Base-by-base conservation (phyloP, 495 filamentous ascomycete genomes). In the Viridothelium virens region DNA sequence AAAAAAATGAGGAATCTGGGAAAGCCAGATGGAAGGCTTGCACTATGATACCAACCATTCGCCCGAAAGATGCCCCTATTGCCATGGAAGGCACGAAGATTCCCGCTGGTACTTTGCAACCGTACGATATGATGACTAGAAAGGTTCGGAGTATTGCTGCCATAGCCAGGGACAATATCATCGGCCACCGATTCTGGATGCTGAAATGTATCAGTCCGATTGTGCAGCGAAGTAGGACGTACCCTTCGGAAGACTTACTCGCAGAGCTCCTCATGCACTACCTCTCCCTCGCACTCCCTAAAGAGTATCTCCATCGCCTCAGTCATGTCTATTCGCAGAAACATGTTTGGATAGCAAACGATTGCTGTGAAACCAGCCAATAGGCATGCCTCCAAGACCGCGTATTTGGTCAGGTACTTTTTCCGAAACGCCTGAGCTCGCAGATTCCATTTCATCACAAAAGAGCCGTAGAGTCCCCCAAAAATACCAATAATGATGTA, bases 71-170 rank as follows among this genome's bases (percentile, higher is more conserved):
- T 10, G 94, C 94, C 0, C 94, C 94, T 65, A 98, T 86, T 31
- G 94, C 94, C 94, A 98, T 98, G 3, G 92, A 97, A 6, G 94
- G 94, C 16, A 97, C 92, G 72, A 97, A 97, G 61, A 97, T 97
- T 61, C 94, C 94, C 3, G 95, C 94, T 0, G 94, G 94, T 7
- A 97, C 94, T 76, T 97, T 98, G 81, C 93, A 97, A 4, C 94
- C 94, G 70, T 97, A 98, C 1, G 92, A 96, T 65, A 97, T 92
- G 61, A 97, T 96, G 66, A 98, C 93, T 64, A 98, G 79, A 63
- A 90, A 86, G 2, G 87, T 85, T 41, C 94, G 85, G 65, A 97
- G 74, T 14, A 94, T 75, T 0, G 94, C 96, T 25, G 94, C 92
- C 47, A 92, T 75, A 31, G 86, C 77, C 34, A 98, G 80, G 1